These are phyloP conservation scores for Paraphoma chrysanthemicola DNA, from an alignment of 2,329 filamentous ascomycete genomes.

Conservation along the genomic window DNA sequence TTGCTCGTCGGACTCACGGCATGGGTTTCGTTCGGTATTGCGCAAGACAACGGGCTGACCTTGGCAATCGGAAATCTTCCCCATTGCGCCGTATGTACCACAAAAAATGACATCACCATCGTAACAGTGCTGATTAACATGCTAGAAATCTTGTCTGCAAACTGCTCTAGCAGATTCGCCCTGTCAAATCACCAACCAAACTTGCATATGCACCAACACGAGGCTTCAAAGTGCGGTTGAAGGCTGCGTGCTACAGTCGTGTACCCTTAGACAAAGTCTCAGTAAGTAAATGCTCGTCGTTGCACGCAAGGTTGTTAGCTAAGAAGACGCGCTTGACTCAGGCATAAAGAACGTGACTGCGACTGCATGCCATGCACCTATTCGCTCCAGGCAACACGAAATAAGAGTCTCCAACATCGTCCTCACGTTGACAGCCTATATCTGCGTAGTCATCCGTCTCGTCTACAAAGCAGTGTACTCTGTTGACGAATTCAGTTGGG, in stretches of 20 bases:
- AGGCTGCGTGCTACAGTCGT: conserved; percentile 13
- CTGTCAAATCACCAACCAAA: conserved; percentile 15
- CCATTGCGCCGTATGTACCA: not conserved
- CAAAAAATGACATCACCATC: not conserved
- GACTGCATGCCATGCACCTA: conserved; percentile 42
- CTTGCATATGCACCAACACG: conserved; percentile 18
- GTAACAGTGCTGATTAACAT: not conserved
- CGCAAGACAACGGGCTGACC: not conserved
- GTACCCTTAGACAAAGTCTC: conserved; percentile 14
- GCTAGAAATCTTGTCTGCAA: conserved; percentile 18
- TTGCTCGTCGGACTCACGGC: not conserved
- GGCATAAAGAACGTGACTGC: conserved; percentile 49
- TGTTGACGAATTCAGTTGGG: conserved; percentile 34
- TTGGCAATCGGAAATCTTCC: not conserved
- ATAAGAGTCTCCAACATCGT: conserved; percentile 38
- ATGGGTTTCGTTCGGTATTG: not conserved
- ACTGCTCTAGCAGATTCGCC: conserved; percentile 13
- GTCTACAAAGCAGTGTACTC: conserved; percentile 41
- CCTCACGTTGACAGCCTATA: conserved; percentile 38
- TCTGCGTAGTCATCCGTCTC: conserved; percentile 42
- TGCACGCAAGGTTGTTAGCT: not conserved
- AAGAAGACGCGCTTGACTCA: conserved; percentile 6
- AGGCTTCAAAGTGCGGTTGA: conserved; percentile 9
- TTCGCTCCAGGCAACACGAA: conserved; percentile 39
- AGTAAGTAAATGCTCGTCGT: conserved; percentile 2